Conservation (phyloP, 2,329 filamentous ascomycete genomes). For the Fusarium citri region DNA sequence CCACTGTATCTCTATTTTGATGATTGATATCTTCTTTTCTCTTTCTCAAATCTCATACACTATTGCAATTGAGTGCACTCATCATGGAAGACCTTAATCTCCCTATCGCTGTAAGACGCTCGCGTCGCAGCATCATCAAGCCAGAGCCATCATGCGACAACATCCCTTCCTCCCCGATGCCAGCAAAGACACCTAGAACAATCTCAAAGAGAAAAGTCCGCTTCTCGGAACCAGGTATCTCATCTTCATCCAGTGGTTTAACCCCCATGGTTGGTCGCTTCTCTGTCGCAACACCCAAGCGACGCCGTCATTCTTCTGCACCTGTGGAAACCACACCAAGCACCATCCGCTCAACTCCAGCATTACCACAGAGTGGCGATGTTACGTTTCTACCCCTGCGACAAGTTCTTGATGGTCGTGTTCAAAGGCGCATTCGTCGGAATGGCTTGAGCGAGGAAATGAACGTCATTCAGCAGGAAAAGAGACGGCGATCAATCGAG, state of each 20-base stretch:
- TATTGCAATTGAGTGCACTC: background rate
- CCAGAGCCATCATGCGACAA: slow-evolving; percentile 44
- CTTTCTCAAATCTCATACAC: background rate
- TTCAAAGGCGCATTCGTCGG: slow-evolving; percentile 67
- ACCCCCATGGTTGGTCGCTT: slow-evolving; percentile 69
- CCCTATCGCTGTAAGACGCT: slow-evolving; percentile 67
- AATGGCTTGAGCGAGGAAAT: slow-evolving; percentile 70
- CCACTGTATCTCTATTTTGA: background rate
- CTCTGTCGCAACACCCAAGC: slow-evolving; percentile 55
- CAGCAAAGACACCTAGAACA: slow-evolving; percentile 48
- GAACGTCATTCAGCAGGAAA: slow-evolving; percentile 63
- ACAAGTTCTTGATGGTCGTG: slow-evolving; percentile 67
- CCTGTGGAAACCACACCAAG: slow-evolving; percentile 47
- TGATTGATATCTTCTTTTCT: background rate
- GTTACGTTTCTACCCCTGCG: slow-evolving; percentile 60
- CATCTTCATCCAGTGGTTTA: slow-evolving; percentile 59
- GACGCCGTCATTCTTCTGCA: slow-evolving; percentile 61
- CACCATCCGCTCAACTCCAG: slow-evolving; percentile 27
- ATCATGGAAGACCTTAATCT: slow-evolving; percentile 57
- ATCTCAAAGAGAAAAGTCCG: slow-evolving; percentile 62
- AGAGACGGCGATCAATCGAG: slow-evolving; percentile 52
- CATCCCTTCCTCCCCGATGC: slow-evolving; percentile 18
- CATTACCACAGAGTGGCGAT: slow-evolving; percentile 50
- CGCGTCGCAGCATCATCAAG: slow-evolving; percentile 58
- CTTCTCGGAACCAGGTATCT: slow-evolving; percentile 68